These are phyloP conservation scores for Pichia cactophila DNA, from an alignment of 1,139 yeast genomes.

Conservation along the genomic window DNA sequence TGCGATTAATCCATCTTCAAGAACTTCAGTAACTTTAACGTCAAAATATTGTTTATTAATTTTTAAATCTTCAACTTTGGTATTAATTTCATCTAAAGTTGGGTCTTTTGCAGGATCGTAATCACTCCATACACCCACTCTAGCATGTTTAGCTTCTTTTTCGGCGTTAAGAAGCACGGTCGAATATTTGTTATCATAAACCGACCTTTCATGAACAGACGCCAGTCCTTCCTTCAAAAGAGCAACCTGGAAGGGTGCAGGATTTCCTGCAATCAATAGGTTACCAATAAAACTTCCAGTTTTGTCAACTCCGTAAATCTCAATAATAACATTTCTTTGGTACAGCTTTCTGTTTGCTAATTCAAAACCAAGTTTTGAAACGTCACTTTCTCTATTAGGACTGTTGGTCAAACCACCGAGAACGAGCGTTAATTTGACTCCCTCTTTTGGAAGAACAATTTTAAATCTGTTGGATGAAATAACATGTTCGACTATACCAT, in stretches of 20 bases:
- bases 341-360: conserved; percentile 48
- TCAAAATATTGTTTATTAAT: conserved; percentile 45
- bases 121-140: conserved; percentile 61
- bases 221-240: conserved; percentile 61
- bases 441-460: conserved; percentile 64
- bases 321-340: conserved; percentile 69
- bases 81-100: conserved; percentile 21
- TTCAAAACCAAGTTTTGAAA: conserved; percentile 47
- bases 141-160: conserved; percentile 46
- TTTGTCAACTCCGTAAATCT: conserved; percentile 64
- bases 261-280: conserved; percentile 45
- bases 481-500: conserved; percentile 67
- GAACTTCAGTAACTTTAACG: conserved; percentile 51
- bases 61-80: conserved; percentile 24
- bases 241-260: conserved; percentile 53
- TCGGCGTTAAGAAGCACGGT: conserved; percentile 55
- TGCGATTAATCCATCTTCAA: conserved; percentile 43
- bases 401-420: conserved; percentile 64
- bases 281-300: conserved; percentile 79
- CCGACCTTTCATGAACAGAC: conserved; percentile 58
- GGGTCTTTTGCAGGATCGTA: conserved; percentile 36
- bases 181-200: conserved; percentile 48
- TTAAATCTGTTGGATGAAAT: conserved; percentile 62
- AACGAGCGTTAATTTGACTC: conserved; percentile 59
- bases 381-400: conserved; percentile 33